Conservation (phyloP, 352 stramenopile genomes). For the Pseudoperonospora humuli region DNA sequence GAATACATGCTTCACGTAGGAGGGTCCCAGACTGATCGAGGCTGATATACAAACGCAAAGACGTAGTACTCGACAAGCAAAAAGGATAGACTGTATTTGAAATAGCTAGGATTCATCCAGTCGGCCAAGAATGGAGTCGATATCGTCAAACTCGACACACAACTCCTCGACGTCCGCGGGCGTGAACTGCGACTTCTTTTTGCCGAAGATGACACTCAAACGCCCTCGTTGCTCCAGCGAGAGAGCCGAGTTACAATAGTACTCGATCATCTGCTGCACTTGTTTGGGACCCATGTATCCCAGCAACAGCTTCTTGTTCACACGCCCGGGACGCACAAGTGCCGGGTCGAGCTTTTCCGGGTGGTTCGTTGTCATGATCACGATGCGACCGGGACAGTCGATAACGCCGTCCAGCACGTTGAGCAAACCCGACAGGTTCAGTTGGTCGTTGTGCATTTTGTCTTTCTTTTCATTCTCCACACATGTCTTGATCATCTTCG, state of each 20-base stretch:
- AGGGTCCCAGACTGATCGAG: no score
- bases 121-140: slow-evolving; percentile 37
- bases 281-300: slow-evolving; percentile 44
- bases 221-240: no score
- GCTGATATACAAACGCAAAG: no score
- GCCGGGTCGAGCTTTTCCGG: no score
- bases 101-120: no score
- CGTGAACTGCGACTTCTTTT: slow-evolving; percentile 25
- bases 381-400: no score
- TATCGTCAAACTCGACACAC: slow-evolving; percentile 39
- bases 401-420: slow-evolving; percentile 90
- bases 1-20: no score
- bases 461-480: slow-evolving; percentile 24
- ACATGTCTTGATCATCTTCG: slow-evolving; percentile 28
- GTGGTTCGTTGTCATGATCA: no score
- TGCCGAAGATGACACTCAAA: no score
- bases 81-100: no score
- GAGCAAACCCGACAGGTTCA: slow-evolving; percentile 78
- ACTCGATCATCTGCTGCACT: slow-evolving; percentile 60
- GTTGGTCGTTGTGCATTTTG: slow-evolving; percentile 37
- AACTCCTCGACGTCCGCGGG: slow-evolving; percentile 48
- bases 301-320: slow-evolving; percentile 84
- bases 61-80: no score
- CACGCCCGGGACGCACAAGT: slow-evolving; percentile 84
- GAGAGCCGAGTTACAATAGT: no score